These are phyloP conservation scores for Chytriomyces sp. DNA, from an alignment of 192 early-diverging fungal species.

Conservation along the genomic window DNA sequence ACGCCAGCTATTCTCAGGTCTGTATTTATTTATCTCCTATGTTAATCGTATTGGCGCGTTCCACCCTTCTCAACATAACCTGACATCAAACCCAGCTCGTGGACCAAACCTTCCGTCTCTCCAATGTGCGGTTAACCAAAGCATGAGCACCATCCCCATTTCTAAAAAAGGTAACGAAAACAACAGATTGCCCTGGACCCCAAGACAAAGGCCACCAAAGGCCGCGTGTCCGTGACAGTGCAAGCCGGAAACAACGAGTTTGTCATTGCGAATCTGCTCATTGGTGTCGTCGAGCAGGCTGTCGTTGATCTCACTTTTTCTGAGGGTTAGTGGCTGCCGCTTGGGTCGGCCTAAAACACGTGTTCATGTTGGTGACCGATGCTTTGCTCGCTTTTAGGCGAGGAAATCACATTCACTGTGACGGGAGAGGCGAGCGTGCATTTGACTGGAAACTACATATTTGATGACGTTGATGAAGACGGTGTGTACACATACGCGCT, in stretches of 20 bases:
- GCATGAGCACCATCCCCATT: background rate
- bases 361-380: background rate
- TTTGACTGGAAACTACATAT: constrained; percentile 74
- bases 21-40: background rate
- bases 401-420: constrained; percentile 78
- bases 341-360: background rate
- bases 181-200: constrained; percentile 73
- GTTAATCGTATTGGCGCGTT: too few species aligned
- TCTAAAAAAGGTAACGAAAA: background rate
- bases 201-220: constrained; percentile 43
- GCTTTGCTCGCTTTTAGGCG: constrained; percentile 32
- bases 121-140: constrained; percentile 58
- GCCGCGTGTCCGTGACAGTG: constrained; percentile 70
- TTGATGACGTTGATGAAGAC: constrained; percentile 52
- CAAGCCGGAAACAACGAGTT: constrained; percentile 72
- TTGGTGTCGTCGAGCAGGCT: constrained; percentile 80
- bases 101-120: constrained; percentile 76
- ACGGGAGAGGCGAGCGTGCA: constrained; percentile 68
- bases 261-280: constrained; percentile 79
- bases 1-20: constrained; percentile 21
- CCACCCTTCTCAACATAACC: constrained; percentile 63
- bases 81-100: constrained; percentile 77
- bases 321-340: constrained; percentile 34
- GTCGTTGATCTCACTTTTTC: constrained; percentile 57
- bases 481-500: constrained; percentile 3